A percentile compares a stretch with the other conserved stretches of the same genome.
These are phyloP conservation scores for Neofusicoccum ribis DNA, from an alignment of 2,329 filamentous ascomycete genomes.

Conservation along the genomic window DNA sequence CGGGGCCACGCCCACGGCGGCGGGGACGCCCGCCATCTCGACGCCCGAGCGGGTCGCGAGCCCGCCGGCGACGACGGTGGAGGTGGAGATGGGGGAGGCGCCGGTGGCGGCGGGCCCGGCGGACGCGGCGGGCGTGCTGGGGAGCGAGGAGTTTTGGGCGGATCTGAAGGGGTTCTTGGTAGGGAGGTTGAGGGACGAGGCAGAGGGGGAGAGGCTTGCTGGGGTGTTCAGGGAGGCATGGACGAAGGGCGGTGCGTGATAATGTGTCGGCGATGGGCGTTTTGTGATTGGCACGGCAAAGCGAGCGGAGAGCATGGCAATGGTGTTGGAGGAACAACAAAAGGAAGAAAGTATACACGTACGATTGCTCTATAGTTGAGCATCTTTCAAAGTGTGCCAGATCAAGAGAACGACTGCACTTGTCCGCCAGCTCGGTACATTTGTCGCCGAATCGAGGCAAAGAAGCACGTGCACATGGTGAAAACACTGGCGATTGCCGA, in stretches of 20 bases:
- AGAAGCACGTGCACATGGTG: not conserved
- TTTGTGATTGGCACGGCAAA: no score
- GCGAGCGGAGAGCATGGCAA: no score
- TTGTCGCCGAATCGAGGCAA: slow-evolving; percentile 11
- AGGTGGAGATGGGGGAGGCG: slow-evolving; percentile 25
- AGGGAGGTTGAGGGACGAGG: slow-evolving; percentile 73
- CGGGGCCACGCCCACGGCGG: slow-evolving; percentile 27
- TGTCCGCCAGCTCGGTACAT: no score
- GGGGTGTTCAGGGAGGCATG: slow-evolving; percentile 71
- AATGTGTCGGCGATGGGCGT: no score
- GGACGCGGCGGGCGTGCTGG: slow-evolving; percentile 60
- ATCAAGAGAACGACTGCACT: no score
- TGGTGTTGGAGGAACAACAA: no score
- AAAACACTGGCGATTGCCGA: not conserved
- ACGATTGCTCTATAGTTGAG: no score
- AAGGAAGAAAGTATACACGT: no score
- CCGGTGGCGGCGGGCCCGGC: slow-evolving; percentile 53
- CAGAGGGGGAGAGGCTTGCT: slow-evolving; percentile 64
- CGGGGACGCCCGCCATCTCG: slow-evolving; percentile 3
- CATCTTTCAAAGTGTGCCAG: no score
- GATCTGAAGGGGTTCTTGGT: slow-evolving; percentile 80
- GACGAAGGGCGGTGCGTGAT: slow-evolving; percentile 43
- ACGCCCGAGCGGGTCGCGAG: slow-evolving; percentile 10
- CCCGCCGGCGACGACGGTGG: not conserved
- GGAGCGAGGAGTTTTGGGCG: slow-evolving; percentile 77